These are phyloP conservation scores for Plantago lanceolata DNA, from an alignment of 305 asterid genomes.

Conservation along the genomic window DNA sequence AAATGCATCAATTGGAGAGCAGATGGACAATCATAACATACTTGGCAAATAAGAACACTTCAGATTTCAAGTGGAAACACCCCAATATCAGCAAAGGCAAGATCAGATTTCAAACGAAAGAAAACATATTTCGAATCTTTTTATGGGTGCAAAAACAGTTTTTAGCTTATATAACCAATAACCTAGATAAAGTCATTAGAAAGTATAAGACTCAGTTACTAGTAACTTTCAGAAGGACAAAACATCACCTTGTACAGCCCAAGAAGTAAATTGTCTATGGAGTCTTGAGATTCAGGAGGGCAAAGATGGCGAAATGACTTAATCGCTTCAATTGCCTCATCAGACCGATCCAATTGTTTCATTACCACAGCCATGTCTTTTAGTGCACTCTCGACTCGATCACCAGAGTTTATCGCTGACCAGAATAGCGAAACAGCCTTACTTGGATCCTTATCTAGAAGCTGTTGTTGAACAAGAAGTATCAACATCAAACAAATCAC, in stretches of 20 bases:
- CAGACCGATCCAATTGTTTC: slow-evolving; percentile 77
- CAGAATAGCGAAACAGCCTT: slow-evolving; percentile 80
- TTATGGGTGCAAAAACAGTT: too few relatives aligned
- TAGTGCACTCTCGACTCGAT: slow-evolving; percentile 84
- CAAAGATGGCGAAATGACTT: slow-evolving; percentile 92
- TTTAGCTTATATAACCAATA: too few relatives aligned
- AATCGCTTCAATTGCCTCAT: slow-evolving; percentile 93
- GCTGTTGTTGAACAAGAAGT: slow-evolving; percentile 33
- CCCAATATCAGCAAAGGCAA: too few relatives aligned
- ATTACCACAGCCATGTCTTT: slow-evolving; percentile 95
- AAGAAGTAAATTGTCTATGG: slow-evolving; percentile 74
- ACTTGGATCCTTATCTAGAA: slow-evolving; percentile 79
- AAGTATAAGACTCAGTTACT: background rate
- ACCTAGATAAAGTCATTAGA: background rate
- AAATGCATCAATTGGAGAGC: background rate
- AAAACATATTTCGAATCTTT: background rate
- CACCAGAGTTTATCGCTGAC: slow-evolving; percentile 89
- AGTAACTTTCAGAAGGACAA: background rate
- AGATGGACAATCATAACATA: background rate
- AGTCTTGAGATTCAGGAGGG: slow-evolving; percentile 70
- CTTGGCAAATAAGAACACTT: background rate
- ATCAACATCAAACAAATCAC: slow-evolving; percentile 4
- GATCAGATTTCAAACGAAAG: too few relatives aligned
- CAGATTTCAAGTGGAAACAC: background rate
- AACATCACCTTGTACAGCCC: slow-evolving; percentile 67